Percentiles rank a stretch among this genome's conserved stretches.
phyloP scores from a whole-genome alignment of 768 basidiomycete species.

The Amanita muscaria region DNA sequence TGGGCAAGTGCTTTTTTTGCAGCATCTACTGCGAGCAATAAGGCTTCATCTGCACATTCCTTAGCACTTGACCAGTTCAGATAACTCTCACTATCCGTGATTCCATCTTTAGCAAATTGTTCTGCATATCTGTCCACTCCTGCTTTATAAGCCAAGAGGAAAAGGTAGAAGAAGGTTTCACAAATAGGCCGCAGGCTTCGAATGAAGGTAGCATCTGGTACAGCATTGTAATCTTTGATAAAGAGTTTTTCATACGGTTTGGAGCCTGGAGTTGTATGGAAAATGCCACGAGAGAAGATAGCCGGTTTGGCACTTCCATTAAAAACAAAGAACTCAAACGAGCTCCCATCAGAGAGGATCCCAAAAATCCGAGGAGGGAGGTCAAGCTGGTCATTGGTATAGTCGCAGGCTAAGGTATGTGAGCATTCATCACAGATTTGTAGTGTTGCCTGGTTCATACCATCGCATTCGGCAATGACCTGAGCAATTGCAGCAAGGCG shows the following conservation, averaged over 20 bases:
- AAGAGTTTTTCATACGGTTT: background rate
- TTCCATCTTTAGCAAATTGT: background rate
- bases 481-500: constrained; percentile 10
- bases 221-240: background rate
- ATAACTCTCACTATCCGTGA: constrained; percentile 1
- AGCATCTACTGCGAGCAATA: background rate
- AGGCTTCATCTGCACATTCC: background rate
- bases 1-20: background rate
- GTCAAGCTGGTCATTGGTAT: background rate
- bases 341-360: constrained; percentile 8
- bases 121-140: background rate
- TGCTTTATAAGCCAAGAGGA: background rate
- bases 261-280: background rate
- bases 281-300: background rate
- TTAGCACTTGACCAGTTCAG: constrained; percentile 5
- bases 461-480: constrained; percentile 9
- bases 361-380: constrained; percentile 8
- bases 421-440: background rate
- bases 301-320: background rate
- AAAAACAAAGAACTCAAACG: constrained; percentile 11
- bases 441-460: constrained; percentile 2
- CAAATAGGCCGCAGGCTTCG: background rate
- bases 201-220: background rate
- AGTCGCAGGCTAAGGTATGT: constrained; percentile 8
- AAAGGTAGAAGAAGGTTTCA: background rate